These are phyloP conservation scores for Axilococcus clingmanii DNA, from an alignment of 139 green algal genomes.

Conservation along the genomic window DNA sequence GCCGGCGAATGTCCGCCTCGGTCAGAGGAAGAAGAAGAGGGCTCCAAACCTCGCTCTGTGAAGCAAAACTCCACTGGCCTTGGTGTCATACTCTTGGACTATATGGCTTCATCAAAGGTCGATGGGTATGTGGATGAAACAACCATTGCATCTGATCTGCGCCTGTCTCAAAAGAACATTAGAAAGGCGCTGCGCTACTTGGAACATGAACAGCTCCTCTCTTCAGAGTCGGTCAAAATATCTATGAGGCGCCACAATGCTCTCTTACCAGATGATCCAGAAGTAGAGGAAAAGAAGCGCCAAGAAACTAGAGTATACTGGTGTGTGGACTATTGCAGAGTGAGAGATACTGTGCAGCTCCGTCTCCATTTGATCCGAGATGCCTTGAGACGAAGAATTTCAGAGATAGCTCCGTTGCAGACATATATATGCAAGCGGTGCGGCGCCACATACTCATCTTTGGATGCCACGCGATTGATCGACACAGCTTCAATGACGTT, in stretches of 20 bases:
- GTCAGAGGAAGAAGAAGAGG: background rate
- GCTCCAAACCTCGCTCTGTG: background rate
- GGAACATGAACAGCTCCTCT: slow-evolving; percentile 19
- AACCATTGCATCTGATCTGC: background rate
- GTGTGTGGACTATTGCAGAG: slow-evolving; percentile 15
- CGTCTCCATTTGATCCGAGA: slow-evolving; percentile 16
- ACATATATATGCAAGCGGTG: slow-evolving; percentile 22
- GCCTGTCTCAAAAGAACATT: slow-evolving; percentile 20
- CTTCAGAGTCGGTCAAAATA: slow-evolving; percentile 9
- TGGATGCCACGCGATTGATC: slow-evolving; percentile 17
- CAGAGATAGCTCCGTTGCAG: slow-evolving; percentile 8
- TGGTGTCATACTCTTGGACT: slow-evolving; percentile 23
- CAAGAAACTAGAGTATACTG: slow-evolving; percentile 21
- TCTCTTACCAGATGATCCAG: slow-evolving; percentile 14
- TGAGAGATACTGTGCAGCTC: slow-evolving; percentile 22
- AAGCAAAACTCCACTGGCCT: slow-evolving; percentile 16
- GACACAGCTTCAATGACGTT: slow-evolving; percentile 16
- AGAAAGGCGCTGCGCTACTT: slow-evolving; percentile 24
- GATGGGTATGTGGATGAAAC: slow-evolving; percentile 24
- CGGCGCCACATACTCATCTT: slow-evolving; percentile 11
- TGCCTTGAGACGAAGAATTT: slow-evolving; percentile 11
- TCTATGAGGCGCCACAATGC: slow-evolving; percentile 7
- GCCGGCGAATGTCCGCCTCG: slow-evolving; percentile 12
- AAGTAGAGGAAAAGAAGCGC: slow-evolving; percentile 14
- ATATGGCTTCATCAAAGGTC: slow-evolving; percentile 7